Evolutionary conservation across 768 basidiomycete species (phyloP).

Genomic region (Lactarius quietus): DNA sequence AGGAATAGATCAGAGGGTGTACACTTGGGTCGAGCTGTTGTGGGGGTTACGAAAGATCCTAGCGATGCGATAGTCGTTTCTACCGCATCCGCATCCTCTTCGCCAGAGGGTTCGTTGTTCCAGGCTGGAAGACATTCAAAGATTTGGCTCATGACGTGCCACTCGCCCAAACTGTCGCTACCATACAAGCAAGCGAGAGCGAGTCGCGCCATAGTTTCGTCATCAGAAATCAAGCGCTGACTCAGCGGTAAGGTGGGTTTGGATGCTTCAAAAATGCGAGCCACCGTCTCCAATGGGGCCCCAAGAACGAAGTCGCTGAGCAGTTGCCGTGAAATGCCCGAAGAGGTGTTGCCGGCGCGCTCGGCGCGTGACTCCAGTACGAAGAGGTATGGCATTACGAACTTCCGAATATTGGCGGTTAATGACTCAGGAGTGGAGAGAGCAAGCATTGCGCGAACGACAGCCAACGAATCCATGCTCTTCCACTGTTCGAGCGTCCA

Average conservation of each 20-base stretch:
- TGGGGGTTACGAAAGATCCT: slow-evolving; percentile 73
- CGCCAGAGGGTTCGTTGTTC: slow-evolving; percentile 58
- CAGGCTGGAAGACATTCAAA: slow-evolving; percentile 97
- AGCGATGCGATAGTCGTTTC: slow-evolving; percentile 80
- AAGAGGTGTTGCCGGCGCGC: slow-evolving; percentile 69
- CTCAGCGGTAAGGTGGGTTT: slow-evolving; percentile 77
- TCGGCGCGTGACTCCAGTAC: slow-evolving; percentile 88
- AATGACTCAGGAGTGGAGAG: slow-evolving; percentile 66
- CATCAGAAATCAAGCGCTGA: slow-evolving; percentile 73
- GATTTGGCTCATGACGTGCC: slow-evolving; percentile 83
- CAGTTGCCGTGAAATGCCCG: slow-evolving; percentile 56
- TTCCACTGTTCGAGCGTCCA: slow-evolving; percentile 80
- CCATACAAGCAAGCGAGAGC: slow-evolving; percentile 91
- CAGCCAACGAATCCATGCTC: slow-evolving; percentile 55
- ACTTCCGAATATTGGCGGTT: slow-evolving; percentile 60
- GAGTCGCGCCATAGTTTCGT: slow-evolving; percentile 80
- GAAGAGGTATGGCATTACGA: slow-evolving; percentile 90
- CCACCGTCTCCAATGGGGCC: slow-evolving; percentile 62
- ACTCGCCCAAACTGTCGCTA: slow-evolving; percentile 62
- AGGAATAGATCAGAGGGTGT: slow-evolving; percentile 68
- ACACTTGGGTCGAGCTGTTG: slow-evolving; percentile 52
- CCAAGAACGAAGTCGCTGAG: slow-evolving; percentile 71
- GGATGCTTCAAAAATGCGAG: slow-evolving; percentile 82
- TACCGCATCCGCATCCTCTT: slow-evolving; percentile 65
- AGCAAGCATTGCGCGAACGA: slow-evolving; percentile 73